A percentile compares a stretch with the other conserved stretches of the same genome.
Conservation (phyloP, 1,139 yeast species). For the Debaryomyces nepalensis region DNA sequence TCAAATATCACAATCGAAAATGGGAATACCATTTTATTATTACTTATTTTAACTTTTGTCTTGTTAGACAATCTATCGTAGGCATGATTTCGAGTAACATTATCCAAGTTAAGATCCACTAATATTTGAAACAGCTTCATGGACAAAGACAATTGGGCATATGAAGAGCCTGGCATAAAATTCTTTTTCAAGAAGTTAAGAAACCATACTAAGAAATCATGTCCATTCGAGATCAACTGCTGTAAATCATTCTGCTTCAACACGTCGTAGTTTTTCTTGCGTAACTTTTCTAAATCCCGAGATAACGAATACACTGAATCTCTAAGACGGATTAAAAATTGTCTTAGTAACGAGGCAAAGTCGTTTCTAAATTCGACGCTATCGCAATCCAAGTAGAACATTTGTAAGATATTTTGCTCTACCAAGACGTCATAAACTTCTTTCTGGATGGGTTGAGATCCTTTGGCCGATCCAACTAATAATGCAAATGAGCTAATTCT, state of each 20-base stretch:
- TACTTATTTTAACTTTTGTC: slow-evolving; percentile 12
- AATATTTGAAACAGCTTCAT: slow-evolving; percentile 53
- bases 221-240: slow-evolving; percentile 29
- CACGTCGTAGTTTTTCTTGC: slow-evolving; percentile 39
- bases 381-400: slow-evolving; percentile 58
- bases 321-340: slow-evolving; percentile 63
- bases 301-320: slow-evolving; percentile 65
- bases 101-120: slow-evolving; percentile 61
- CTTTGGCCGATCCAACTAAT: slow-evolving; percentile 63
- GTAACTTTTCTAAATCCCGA: slow-evolving; percentile 50
- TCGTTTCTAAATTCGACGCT: slow-evolving; percentile 71
- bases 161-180: slow-evolving; percentile 70
- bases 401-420: slow-evolving; percentile 41
- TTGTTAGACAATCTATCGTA: slow-evolving; percentile 10
- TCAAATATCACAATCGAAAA: slow-evolving; percentile 12
- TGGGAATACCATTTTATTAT: slow-evolving; percentile 12
- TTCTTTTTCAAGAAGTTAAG: slow-evolving; percentile 43
- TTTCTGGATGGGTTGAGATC: slow-evolving; percentile 57
- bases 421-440: slow-evolving; percentile 48
- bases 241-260: slow-evolving; percentile 26
- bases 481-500: slow-evolving; percentile 65
- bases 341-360: slow-evolving; percentile 61
- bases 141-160: slow-evolving; percentile 61
- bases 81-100: slow-evolving; percentile 27
- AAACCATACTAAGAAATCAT: slow-evolving; percentile 50